Evolutionary conservation across 1,284 basidiomycete species (phyloP).

Genomic region (Polyporus tsugae): DNA sequence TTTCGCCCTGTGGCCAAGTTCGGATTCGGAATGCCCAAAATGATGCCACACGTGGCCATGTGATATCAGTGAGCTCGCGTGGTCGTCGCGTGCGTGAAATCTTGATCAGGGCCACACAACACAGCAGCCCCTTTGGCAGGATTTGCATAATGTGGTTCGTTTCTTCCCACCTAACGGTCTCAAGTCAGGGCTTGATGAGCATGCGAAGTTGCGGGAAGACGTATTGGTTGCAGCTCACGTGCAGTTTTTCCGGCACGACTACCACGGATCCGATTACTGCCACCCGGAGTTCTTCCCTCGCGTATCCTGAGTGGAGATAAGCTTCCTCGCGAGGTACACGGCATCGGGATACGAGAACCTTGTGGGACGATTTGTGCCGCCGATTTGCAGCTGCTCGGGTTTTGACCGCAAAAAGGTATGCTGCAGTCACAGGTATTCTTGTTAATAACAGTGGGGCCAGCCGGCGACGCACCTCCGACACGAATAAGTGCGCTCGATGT

Average conservation of each 20-base stretch:
- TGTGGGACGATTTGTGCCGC: neutral
- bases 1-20: neutral
- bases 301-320: neutral
- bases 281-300: neutral
- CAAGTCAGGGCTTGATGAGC: neutral
- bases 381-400: neutral
- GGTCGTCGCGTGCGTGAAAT: constrained; percentile 17
- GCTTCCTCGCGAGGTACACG: neutral
- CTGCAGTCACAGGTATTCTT: neutral
- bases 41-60: constrained; percentile 11
- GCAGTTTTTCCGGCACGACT: neutral
- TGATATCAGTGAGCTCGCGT: constrained; percentile 18
- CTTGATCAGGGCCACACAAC: constrained; percentile 9
- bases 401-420: neutral
- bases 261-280: neutral
- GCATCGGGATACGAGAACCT: neutral
- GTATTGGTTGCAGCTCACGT: neutral
- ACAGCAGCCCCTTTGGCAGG: constrained; percentile 1
- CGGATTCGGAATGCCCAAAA: neutral
- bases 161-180: neutral
- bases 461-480: neutral
- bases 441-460: neutral
- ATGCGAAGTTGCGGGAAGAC: neutral
- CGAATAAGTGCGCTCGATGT: neutral
- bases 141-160: neutral